phyloP scores from a whole-genome alignment of 192 early-diverging fungal species.

The Mycoemilia scoparia region DNA sequence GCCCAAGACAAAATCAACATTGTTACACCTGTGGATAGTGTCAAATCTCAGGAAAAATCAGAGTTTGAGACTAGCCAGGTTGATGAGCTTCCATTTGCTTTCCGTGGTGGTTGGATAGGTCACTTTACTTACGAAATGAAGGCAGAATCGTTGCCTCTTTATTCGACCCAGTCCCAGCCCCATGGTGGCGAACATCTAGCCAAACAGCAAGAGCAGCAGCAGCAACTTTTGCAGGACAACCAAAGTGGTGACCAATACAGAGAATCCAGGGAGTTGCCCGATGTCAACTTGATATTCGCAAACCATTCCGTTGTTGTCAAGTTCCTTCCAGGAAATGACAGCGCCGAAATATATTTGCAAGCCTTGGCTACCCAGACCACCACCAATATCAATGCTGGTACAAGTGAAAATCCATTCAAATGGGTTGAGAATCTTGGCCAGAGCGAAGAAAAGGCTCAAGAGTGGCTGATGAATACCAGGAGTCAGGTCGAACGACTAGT shows the following conservation, averaged over 20 bases:
- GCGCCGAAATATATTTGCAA: slow-evolving; percentile 16
- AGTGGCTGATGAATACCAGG: slow-evolving; percentile 6
- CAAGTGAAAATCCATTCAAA: neutral
- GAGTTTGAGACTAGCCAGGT: neutral
- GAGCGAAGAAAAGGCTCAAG: neutral
- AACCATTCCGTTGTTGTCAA: slow-evolving; percentile 61
- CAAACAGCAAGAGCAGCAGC: slow-evolving; percentile 22
- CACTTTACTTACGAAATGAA: slow-evolving; percentile 94
- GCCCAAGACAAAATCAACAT: slow-evolving; percentile 12
- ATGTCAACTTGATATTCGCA: slow-evolving; percentile 56
- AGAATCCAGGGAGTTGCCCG: slow-evolving; percentile 26
- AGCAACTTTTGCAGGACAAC: slow-evolving; percentile 4
- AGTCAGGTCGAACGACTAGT: no score
- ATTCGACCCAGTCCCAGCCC: no score
- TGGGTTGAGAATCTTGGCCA: neutral
- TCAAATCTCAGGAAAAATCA: slow-evolving; percentile 6
- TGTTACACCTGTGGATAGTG: slow-evolving; percentile 2
- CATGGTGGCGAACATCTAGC: no score
- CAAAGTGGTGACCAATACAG: neutral
- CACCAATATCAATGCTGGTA: no score
- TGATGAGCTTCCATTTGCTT: slow-evolving; percentile 25
- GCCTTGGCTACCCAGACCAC: slow-evolving; percentile 10
- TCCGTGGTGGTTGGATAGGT: slow-evolving; percentile 73
- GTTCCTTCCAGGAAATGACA: no score
- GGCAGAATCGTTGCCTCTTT: slow-evolving; percentile 44